These are phyloP conservation scores for Postia placenta DNA, from an alignment of 768 basidiomycete species.

Conservation along the genomic window DNA sequence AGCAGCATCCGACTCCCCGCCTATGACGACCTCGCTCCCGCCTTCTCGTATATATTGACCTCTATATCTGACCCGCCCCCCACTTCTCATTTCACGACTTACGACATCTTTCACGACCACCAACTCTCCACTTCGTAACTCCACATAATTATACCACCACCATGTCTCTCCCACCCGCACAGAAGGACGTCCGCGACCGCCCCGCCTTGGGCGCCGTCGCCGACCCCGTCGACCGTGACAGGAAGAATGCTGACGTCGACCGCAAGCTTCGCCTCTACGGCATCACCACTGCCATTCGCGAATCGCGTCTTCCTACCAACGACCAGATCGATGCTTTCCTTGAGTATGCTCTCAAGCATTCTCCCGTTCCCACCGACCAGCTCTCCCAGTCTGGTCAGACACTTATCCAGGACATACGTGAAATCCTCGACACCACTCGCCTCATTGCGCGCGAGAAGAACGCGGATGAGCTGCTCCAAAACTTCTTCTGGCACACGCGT, in stretches of 20 bases:
- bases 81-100: neutral
- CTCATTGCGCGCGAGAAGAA: conserved; percentile 78
- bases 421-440: conserved; percentile 72
- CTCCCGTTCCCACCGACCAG: conserved; percentile 53
- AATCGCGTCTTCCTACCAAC: conserved; percentile 79
- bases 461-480: conserved; percentile 87
- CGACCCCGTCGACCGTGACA: conserved; percentile 52
- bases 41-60: neutral
- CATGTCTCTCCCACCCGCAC: conserved; percentile 69
- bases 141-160: conserved; percentile 25
- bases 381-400: conserved; percentile 74
- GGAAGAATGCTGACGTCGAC: conserved; percentile 69
- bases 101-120: neutral
- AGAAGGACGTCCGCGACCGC: conserved; percentile 53
- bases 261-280: conserved; percentile 82
- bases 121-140: neutral
- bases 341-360: conserved; percentile 49
- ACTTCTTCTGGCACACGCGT: conserved; percentile 79
- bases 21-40: neutral
- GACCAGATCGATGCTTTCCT: conserved; percentile 72
- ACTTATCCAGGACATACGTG: conserved; percentile 66
- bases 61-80: neutral
- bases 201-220: conserved; percentile 58
- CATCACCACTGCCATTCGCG: conserved; percentile 72
- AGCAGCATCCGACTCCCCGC: neutral